Base-by-base conservation (phyloP, 2,329 filamentous ascomycete species). In the Cladorrhinum sp. region DNA sequence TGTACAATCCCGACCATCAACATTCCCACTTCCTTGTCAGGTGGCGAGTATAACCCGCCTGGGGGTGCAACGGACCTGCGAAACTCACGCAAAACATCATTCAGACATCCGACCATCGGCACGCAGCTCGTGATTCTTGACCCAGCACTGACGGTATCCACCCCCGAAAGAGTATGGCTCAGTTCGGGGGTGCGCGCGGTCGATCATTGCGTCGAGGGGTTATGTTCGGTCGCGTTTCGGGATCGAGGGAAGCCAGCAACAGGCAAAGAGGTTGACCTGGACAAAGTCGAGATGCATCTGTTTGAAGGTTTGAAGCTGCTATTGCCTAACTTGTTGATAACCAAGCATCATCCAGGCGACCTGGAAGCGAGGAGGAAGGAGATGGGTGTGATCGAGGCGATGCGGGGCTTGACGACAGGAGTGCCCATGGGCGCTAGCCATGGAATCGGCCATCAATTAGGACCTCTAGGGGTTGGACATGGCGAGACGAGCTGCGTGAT, bases 401-500 rank as follows among this genome's bases (percentile, higher is more conserved):
- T 86, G 80, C 72, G 71, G 1, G 77, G 80, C 7, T 70, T 71
- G 39, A 75, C 75, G 14, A 67, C 65, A 14, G 64, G 77, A 76
- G 60, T 78, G 59, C 72, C 78, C n/a, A 63, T 82, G 33, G 80
- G 78, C 1, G 78, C 77, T 3, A 80, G 79, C 64, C 80, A 83
- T 65, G 80, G 78, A 0, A 82, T 83, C 61, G 80, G 80, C 3
- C 80, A 83, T 66, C 80, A 81, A 67, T 74, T 83, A 0, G 80
- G 81, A 0, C 82, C 83, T 0, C 69, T 83, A 2, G 83, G 83
- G 0, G 83, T 86, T 1, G 79, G 81, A 0, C 84, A 87, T 67
- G 84, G 84, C 10, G 83, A 85, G 70, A 87, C 83, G 26, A 84
- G 80, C 65, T 87, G 79, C 67, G 79, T 82, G 51, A 73, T 84